A percentile compares a stretch with the other conserved stretches of the same genome.
These are phyloP conservation scores for Dryas alaskensis DNA, from an alignment of 306 rosid species.

Conservation along the genomic window DNA sequence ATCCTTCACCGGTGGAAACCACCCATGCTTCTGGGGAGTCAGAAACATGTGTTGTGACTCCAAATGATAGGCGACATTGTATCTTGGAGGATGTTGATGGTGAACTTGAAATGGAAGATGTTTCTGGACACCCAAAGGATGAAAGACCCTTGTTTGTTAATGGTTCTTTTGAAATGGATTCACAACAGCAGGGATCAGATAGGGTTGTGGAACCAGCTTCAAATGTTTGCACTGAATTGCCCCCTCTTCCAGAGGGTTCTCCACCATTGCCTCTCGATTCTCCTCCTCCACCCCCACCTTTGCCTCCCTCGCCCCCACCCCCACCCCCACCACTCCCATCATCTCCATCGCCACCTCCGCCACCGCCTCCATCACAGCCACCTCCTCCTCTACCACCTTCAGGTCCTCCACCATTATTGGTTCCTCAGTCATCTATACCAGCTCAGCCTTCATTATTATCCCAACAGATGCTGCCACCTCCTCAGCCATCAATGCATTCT, in stretches of 20 bases:
- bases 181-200: slow-evolving; percentile 43
- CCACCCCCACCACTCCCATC: slow-evolving; percentile 62
- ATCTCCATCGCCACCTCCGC: slow-evolving; percentile 44
- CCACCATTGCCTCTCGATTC: slow-evolving; percentile 93
- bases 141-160: slow-evolving; percentile 44
- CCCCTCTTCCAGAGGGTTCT: slow-evolving; percentile 69
- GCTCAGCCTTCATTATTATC: slow-evolving; percentile 49
- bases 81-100: slow-evolving; percentile 97
- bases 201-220: slow-evolving; percentile 40
- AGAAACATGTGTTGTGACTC: slow-evolving; percentile 66
- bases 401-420: slow-evolving; percentile 50
- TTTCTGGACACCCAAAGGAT: slow-evolving; percentile 84
- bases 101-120: slow-evolving; percentile 99
- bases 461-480: slow-evolving; percentile 58
- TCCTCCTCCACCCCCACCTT: slow-evolving; percentile 88
- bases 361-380: slow-evolving; percentile 47
- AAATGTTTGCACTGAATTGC: slow-evolving; percentile 41
- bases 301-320: slow-evolving; percentile 94
- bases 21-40: slow-evolving; percentile 52
- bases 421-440: slow-evolving; percentile 57
- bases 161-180: slow-evolving; percentile 47
- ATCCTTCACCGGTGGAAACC: slow-evolving; percentile 48
- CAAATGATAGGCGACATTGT: slow-evolving; percentile 89
- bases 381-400: slow-evolving; percentile 67
- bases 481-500: slow-evolving; percentile 63